phyloP scores from a whole-genome alignment of 768 basidiomycete genomes.

The Lyophyllum semitale region DNA sequence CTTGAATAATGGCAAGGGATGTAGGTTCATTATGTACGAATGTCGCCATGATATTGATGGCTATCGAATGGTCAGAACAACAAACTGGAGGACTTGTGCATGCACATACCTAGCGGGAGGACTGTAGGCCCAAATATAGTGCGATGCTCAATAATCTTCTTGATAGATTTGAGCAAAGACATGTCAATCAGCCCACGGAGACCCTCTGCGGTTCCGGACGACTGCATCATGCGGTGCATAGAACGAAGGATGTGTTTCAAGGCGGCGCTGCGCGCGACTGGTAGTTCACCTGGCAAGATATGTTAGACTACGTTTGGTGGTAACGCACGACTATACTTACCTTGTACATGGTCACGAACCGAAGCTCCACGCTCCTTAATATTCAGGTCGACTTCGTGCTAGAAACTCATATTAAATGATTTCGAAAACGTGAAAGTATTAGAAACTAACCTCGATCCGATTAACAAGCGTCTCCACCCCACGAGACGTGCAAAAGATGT shows the following conservation, averaged over 20 bases:
- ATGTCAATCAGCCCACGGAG: constrained; percentile 93
- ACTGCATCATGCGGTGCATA: constrained; percentile 97
- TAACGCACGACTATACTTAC: constrained; percentile 29
- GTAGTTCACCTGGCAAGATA: constrained; percentile 57
- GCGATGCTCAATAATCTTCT: constrained; percentile 84
- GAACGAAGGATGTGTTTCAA: constrained; percentile 90
- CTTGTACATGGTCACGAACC: constrained; percentile 48
- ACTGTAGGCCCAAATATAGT: constrained; percentile 85
- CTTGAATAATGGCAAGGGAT: constrained; percentile 89
- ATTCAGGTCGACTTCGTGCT: constrained; percentile 72
- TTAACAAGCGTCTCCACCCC: constrained; percentile 87
- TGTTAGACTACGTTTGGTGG: background rate
- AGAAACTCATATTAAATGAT: background rate
- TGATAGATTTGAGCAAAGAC: constrained; percentile 79
- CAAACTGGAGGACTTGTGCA: background rate
- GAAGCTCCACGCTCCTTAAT: constrained; percentile 56
- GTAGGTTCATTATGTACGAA: constrained; percentile 99
- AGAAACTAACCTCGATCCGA: constrained; percentile 73
- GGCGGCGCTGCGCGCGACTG: constrained; percentile 75
- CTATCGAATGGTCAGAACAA: constrained; percentile 36
- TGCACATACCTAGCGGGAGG: constrained; percentile 72
- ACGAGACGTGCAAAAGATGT: constrained; percentile 78
- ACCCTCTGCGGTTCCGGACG: constrained; percentile 91
- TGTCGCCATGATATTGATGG: constrained; percentile 93
- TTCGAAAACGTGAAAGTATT: background rate